Percentiles rank a stretch among this genome's conserved stretches.
Evolutionary conservation across 2,329 filamentous ascomycete species (phyloP).

Genomic region (Cryphonectria parasitica): DNA sequence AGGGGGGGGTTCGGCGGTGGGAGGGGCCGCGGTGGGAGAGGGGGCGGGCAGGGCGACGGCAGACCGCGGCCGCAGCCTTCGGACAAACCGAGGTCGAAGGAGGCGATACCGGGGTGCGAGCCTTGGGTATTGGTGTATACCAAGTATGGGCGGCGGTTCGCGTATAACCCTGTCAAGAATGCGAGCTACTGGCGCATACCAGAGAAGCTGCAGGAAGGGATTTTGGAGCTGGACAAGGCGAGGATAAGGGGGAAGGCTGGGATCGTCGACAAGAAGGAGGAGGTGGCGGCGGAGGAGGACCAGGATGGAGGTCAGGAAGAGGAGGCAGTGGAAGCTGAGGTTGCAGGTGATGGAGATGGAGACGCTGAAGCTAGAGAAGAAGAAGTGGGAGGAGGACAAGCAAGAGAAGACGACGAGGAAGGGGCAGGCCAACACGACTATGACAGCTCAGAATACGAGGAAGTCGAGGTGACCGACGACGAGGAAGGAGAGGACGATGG

Average conservation of each 20-base stretch:
- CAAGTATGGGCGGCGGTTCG: conserved; percentile 85
- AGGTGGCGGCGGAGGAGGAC: conserved; percentile 14
- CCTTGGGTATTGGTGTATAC: conserved; percentile 95
- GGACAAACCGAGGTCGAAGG: conserved; percentile 81
- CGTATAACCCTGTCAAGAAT: conserved; percentile 83
- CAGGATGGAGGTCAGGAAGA: conserved; percentile 27
- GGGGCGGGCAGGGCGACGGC: conserved; percentile 56
- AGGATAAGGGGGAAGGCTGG: conserved; percentile 64
- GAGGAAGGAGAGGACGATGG: conserved; percentile 54
- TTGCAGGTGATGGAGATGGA: conserved; percentile 35
- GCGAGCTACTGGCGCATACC: conserved; percentile 96
- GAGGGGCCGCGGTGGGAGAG: conserved; percentile 47
- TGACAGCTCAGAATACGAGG: conserved; percentile 76
- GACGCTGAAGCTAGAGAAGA: conserved; percentile 42
- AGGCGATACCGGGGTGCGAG: conserved; percentile 76
- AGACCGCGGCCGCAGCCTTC: conserved; percentile 68
- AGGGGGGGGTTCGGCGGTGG: conserved; percentile 38
- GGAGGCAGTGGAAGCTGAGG: conserved; percentile 3
- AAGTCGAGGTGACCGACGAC: conserved; percentile 69
- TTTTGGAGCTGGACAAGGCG: conserved; percentile 73
- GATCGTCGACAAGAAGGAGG: conserved; percentile 31
- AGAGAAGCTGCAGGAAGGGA: conserved; percentile 79
- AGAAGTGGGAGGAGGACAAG: conserved; percentile 33
- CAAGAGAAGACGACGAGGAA: conserved; percentile 45
- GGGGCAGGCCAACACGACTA: conserved; percentile 47